A percentile compares a stretch with the other conserved stretches of the same genome.
These are phyloP conservation scores for Phialemoniopsis sp. DNA, from an alignment of 2,329 filamentous ascomycete genomes.

Conservation along the genomic window DNA sequence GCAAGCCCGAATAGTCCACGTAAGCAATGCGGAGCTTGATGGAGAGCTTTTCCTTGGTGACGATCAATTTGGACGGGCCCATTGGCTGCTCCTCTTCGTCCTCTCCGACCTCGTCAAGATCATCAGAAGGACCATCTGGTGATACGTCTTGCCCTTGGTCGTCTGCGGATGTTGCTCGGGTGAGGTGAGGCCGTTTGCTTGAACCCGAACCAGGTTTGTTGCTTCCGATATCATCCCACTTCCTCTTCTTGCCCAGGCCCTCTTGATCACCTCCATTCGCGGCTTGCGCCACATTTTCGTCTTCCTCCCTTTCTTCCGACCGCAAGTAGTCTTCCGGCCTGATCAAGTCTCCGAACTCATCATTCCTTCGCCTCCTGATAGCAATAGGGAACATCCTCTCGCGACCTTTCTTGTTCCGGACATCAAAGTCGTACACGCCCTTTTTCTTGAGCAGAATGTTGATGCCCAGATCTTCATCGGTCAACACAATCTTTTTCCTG, in stretches of 20 bases:
- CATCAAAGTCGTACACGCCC: slow-evolving; percentile 89
- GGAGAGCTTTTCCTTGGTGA: slow-evolving; percentile 58
- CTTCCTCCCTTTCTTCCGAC: slow-evolving; percentile 82
- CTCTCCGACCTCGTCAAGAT: slow-evolving; percentile 56
- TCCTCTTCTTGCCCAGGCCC: slow-evolving; percentile 84
- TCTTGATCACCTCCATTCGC: slow-evolving; percentile 50
- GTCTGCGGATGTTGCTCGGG: slow-evolving; percentile 30
- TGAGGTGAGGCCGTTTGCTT: slow-evolving; percentile 57
- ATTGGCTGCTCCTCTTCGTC: slow-evolving; percentile 45
- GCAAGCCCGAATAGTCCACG: slow-evolving; percentile 87
- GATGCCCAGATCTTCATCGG: slow-evolving; percentile 86
- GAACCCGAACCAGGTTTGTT: slow-evolving; percentile 35
- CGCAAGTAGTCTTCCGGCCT: slow-evolving; percentile 89
- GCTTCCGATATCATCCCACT: slow-evolving; percentile 71
- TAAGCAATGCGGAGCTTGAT: slow-evolving; percentile 76
- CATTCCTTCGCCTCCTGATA: slow-evolving; percentile 70
- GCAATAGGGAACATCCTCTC: slow-evolving; percentile 91
- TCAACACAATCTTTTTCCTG: slow-evolving; percentile 80
- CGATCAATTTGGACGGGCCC: slow-evolving; percentile 73
- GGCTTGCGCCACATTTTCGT: slow-evolving; percentile 52
- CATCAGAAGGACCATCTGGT: slow-evolving; percentile 28
- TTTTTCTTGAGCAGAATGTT: slow-evolving; percentile 87
- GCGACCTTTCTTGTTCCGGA: slow-evolving; percentile 84
- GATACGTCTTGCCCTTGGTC: slow-evolving; percentile 21
- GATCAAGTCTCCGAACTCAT: slow-evolving; percentile 93